Evolutionary conservation across 2,329 filamentous ascomycete species (phyloP).

Genomic region (Nannizziopsis barbatae): DNA sequence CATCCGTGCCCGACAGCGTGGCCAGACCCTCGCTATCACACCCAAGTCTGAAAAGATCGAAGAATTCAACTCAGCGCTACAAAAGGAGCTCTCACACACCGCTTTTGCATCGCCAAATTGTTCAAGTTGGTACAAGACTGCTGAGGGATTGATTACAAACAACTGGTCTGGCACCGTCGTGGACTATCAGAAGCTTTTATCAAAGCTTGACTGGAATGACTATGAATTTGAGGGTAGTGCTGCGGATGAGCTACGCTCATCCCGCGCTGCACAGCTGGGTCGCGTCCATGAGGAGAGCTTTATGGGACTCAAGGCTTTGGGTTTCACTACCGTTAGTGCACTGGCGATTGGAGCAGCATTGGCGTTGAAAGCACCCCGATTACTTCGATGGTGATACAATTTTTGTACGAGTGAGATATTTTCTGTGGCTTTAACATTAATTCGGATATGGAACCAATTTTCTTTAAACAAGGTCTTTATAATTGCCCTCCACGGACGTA

Average conservation of each 20-base stretch:
- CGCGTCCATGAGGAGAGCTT: conserved; percentile 28
- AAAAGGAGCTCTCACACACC: conserved; percentile 34
- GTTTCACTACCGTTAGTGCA: conserved; percentile 66
- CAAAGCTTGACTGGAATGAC: conserved; percentile 22
- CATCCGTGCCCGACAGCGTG: conserved; percentile 34
- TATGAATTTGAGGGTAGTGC: conserved; percentile 19
- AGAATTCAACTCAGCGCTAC: conserved; percentile 39
- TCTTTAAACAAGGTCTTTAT: too few species aligned
- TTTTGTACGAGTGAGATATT: too few species aligned
- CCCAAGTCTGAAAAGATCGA: conserved; percentile 33
- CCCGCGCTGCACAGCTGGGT: conserved; percentile 13
- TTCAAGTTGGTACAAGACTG: conserved; percentile 47
- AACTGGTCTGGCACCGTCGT: conserved; percentile 47
- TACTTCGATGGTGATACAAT: conserved; percentile 9
- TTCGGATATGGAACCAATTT: too few species aligned
- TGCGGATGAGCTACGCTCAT: conserved; percentile 14
- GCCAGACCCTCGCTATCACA: conserved; percentile 35
- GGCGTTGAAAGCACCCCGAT: conserved; percentile 9
- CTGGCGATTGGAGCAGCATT: conserved; percentile 37
- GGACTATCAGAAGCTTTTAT: conserved; percentile 42
- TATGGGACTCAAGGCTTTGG: conserved; percentile 20
- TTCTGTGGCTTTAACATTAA: too few species aligned
- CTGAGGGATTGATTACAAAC: conserved; percentile 45
- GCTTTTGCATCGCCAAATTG: conserved; percentile 47
- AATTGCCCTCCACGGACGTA: too few species aligned